phyloP scores from a whole-genome alignment of 495 filamentous ascomycete species.

The Neurospora africana region DNA sequence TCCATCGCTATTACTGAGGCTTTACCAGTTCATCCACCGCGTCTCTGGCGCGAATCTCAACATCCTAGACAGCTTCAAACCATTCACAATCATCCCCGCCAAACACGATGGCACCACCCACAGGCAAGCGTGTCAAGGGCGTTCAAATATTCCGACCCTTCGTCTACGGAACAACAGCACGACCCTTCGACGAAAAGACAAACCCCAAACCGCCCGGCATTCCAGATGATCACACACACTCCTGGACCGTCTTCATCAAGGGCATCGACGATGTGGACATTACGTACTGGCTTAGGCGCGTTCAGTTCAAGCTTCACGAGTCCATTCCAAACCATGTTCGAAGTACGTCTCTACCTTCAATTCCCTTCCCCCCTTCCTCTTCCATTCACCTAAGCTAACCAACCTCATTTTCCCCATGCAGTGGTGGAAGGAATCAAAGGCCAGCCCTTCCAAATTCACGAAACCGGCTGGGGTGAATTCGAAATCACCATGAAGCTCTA shows the following conservation, averaged over 20 bases:
- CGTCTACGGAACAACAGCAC: slow-evolving; percentile 70
- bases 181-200: slow-evolving; percentile 51
- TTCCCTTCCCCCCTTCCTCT: not conserved
- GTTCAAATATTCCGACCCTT: slow-evolving; percentile 69
- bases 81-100: not conserved
- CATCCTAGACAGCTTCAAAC: not conserved
- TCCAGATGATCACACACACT: slow-evolving; percentile 83
- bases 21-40: not conserved
- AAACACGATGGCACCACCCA: slow-evolving; percentile 39
- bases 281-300: slow-evolving; percentile 91
- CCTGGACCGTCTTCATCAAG: slow-evolving; percentile 87
- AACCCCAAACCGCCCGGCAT: slow-evolving; percentile 52
- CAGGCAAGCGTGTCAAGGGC: slow-evolving; percentile 53
- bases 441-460: slow-evolving; percentile 73
- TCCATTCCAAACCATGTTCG: slow-evolving; percentile 82
- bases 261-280: slow-evolving; percentile 78
- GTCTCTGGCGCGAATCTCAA: not conserved
- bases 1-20: not conserved
- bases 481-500: slow-evolving; percentile 87
- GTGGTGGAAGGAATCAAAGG: slow-evolving; percentile 50
- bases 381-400: not conserved
- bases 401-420: not conserved
- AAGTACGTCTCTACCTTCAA: slow-evolving; percentile 28
- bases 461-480: slow-evolving; percentile 98
- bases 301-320: slow-evolving; percentile 95